Evolutionary conservation across 768 basidiomycete genomes (phyloP), one percentile per base, ranked within the genome.

Genomic region (Phlegmacium glaucopus): DNA sequence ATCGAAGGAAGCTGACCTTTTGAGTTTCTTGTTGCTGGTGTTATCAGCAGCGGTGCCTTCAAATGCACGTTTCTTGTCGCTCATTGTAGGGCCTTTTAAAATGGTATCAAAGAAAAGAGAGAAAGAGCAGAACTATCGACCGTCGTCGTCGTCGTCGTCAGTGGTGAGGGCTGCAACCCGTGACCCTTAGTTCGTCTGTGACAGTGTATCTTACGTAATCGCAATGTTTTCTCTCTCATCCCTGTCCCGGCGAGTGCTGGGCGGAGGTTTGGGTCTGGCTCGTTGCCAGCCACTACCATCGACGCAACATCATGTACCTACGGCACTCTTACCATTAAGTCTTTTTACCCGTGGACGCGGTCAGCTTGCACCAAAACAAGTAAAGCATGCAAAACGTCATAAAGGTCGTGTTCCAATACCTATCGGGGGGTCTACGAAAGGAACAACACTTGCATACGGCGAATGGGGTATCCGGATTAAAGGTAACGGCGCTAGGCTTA

Each of bases 381-480:
- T 92, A 48, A 86, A 91, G 65, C 85, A 90, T 62, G 72, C 88
- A 56, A 92, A 90, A 65, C 81, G 90, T 9, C 93, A 95, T 70
- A 96, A 96, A 65, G 94, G 94, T 43, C 78, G 85, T 38, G 77
- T 92, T 37, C 89, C 90, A 7, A 80, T 94, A 42, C 90, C 90
- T 2, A 83, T 68, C 26, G 96, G 95, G 45, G 96, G 96, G 10
- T 94, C 92, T 13, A 89, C 82, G 10, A 90, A 92, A 62, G 96
- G 95, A 16, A 94, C 96, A 4, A 92, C 92, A 1, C 80, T 98
- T 34, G 83, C 90, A 10, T 90, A 82, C 57, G 96, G 94, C 32
- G 87, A 94, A 6, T 99, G 85, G 79, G 96, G 96, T 9, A 79
- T 98, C 39, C 71, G 95, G 44, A 87, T 96, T 39, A 88, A 89